These are phyloP conservation scores for Vaccinium myrtillus DNA, from an alignment of 148 eudicot genomes.

Conservation along the genomic window DNA sequence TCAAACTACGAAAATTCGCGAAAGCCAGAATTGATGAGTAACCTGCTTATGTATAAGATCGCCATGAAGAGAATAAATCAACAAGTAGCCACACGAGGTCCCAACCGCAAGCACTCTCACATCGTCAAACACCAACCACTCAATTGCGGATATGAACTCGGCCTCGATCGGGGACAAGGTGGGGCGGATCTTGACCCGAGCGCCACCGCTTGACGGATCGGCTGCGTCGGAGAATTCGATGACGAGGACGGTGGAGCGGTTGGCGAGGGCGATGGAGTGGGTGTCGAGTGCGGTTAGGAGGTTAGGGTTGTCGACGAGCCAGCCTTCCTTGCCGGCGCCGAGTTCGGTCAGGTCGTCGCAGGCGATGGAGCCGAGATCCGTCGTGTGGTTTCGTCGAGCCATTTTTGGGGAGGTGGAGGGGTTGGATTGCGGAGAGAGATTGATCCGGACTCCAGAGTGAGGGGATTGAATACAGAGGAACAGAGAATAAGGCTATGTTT, in stretches of 20 bases:
- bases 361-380: slow-evolving; percentile 58
- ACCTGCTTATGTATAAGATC: slow-evolving; percentile 88
- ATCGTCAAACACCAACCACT: slow-evolving; percentile 87
- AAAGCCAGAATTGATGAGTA: not conserved
- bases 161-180: slow-evolving; percentile 71
- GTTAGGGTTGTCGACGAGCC: slow-evolving; percentile 66
- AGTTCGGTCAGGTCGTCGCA: slow-evolving; percentile 60
- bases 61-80: slow-evolving; percentile 72
- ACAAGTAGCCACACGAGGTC: slow-evolving; percentile 73
- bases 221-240: slow-evolving; percentile 54
- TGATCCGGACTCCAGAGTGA: not conserved
- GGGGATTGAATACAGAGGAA: not conserved
- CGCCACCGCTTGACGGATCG: slow-evolving; percentile 7
- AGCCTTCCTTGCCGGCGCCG: slow-evolving; percentile 79
- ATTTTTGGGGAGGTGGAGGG: slow-evolving; percentile 20
- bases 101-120: slow-evolving; percentile 74
- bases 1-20: not conserved
- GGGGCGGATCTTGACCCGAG: slow-evolving; percentile 71
- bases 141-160: slow-evolving; percentile 69
- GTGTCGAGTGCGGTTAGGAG: slow-evolving; percentile 70
- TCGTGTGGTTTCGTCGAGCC: slow-evolving; percentile 62
- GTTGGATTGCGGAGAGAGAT: not conserved
- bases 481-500: no score
- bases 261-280: slow-evolving; percentile 69
- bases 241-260: slow-evolving; percentile 52